Conservation (phyloP, 2,329 filamentous ascomycete species). For the Botrytis cinerea region DNA sequence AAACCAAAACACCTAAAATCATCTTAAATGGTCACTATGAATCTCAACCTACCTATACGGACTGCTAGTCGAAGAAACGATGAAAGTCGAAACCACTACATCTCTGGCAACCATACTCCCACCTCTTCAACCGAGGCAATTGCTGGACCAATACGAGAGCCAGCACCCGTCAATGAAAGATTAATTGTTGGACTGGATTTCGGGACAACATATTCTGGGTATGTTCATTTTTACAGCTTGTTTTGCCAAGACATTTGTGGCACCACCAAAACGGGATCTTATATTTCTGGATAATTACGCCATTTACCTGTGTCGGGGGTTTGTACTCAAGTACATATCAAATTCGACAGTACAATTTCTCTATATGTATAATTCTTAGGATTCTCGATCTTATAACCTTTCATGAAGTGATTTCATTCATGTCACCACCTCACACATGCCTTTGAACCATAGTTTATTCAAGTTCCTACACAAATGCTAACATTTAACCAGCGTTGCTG, state of each 20-base stretch:
- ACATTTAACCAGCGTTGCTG: constrained; percentile 57
- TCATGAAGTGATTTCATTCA: background rate
- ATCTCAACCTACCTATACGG: constrained; percentile 41
- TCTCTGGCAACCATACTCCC: constrained; percentile 47
- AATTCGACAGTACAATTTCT: background rate
- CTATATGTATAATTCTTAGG: background rate
- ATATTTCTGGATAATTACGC: background rate
- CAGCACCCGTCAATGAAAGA: constrained; percentile 57
- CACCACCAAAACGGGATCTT: background rate
- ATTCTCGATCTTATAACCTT: background rate
- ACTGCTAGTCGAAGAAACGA: constrained; percentile 38
- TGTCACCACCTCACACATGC: background rate
- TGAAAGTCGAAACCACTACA: constrained; percentile 40
- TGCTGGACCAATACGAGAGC: constrained; percentile 59
- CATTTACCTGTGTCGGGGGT: background rate
- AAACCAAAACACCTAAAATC: background rate
- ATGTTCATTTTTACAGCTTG: constrained; percentile 6
- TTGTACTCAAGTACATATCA: background rate
- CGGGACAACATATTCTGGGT: constrained; percentile 82
- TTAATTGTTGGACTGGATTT: constrained; percentile 80
- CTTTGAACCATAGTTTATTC: background rate
- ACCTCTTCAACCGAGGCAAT: constrained; percentile 62
- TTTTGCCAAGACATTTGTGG: constrained; percentile 12
- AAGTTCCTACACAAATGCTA: background rate
- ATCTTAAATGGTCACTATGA: constrained; percentile 35